Conservation (phyloP, 2,329 filamentous ascomycete genomes). For the Trichophyton simii region DNA sequence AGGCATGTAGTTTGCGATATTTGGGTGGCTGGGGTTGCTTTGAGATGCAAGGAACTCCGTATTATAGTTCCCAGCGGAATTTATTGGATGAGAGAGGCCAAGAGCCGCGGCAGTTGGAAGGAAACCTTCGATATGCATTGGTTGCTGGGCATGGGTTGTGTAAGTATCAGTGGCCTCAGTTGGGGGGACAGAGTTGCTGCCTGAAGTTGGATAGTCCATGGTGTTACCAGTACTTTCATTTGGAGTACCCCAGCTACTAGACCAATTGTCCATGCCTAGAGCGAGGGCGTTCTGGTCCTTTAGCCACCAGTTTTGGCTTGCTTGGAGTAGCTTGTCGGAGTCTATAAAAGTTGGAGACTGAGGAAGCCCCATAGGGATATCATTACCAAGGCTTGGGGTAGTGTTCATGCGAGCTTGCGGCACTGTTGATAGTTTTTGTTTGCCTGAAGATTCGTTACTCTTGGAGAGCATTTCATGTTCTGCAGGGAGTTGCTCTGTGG, state of each 20-base stretch:
- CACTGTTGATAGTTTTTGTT: neutral
- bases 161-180: neutral
- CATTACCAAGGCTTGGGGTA: neutral
- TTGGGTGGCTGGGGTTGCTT: neutral
- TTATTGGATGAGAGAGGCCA: neutral
- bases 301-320: conserved; percentile 54
- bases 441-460: neutral
- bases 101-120: neutral
- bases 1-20: neutral
- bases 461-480: neutral
- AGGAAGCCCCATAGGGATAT: neutral
- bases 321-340: conserved; percentile 48
- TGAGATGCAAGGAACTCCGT: neutral
- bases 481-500: neutral
- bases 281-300: conserved; percentile 50
- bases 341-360: conserved; percentile 37
- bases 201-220: neutral
- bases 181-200: neutral
- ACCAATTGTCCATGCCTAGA: conserved; percentile 48
- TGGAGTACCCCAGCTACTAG: conserved; percentile 6
- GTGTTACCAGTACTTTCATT: neutral
- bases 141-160: neutral
- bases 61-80: neutral
- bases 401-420: neutral
- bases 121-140: neutral